These are phyloP conservation scores for Luvunga scandens DNA, from an alignment of 345 rosid species.

Conservation along the genomic window DNA sequence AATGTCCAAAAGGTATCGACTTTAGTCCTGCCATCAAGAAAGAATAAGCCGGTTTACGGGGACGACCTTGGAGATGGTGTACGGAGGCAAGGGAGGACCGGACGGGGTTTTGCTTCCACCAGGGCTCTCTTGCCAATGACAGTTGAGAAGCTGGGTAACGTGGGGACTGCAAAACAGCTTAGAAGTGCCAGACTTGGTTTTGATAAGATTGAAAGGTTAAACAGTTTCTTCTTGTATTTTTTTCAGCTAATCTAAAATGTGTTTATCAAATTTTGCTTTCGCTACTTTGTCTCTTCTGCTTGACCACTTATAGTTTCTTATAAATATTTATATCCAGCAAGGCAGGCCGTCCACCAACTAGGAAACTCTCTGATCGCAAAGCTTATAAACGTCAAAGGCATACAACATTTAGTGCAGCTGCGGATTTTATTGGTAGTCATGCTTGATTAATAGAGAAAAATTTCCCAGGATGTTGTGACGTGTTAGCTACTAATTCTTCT, in stretches of 20 bases:
- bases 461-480: slow-evolving; percentile 4
- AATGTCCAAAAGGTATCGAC: slow-evolving; percentile 63
- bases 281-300: neutral
- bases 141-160: slow-evolving; percentile 63
- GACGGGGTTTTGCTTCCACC: slow-evolving; percentile 59
- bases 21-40: slow-evolving; percentile 59
- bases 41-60: slow-evolving; percentile 61
- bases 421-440: slow-evolving; percentile 77
- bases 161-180: slow-evolving; percentile 83
- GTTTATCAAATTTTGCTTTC: neutral
- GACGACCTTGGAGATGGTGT: slow-evolving; percentile 77
- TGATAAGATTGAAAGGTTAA: slow-evolving; percentile 80
- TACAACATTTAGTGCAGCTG: slow-evolving; percentile 44
- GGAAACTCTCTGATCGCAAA: slow-evolving; percentile 90
- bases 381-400: slow-evolving; percentile 76
- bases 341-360: slow-evolving; percentile 84
- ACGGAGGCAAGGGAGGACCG: slow-evolving; percentile 86
- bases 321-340: slow-evolving; percentile 56
- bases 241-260: neutral
- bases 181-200: slow-evolving; percentile 66
- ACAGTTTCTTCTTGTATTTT: slow-evolving; percentile 13
- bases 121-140: slow-evolving; percentile 60
- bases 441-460: slow-evolving; percentile 19
- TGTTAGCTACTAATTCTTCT: slow-evolving; percentile 14
- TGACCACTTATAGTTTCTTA: slow-evolving; percentile 23